Percentiles rank a stretch among this genome's conserved stretches.
Conservation (phyloP, 2,329 filamentous ascomycete species). For the Ploettnerulaceae sp. region DNA sequence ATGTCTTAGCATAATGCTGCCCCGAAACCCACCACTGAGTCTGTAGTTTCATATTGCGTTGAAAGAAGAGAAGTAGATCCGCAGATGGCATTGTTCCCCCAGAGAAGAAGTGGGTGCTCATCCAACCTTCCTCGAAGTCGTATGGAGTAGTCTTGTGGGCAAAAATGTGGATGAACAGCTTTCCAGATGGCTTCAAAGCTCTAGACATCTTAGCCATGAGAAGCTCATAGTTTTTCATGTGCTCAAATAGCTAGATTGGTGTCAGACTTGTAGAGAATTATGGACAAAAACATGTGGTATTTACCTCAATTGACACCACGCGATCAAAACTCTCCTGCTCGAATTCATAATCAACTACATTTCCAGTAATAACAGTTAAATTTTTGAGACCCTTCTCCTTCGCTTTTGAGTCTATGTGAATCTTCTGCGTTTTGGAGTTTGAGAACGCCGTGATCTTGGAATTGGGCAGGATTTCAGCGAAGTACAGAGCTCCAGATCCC, state of each 20-base stretch:
- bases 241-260: conserved; percentile 58
- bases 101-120: conserved; percentile 69
- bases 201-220: conserved; percentile 59
- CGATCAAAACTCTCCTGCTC: conserved; percentile 53
- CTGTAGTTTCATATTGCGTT: conserved; percentile 54
- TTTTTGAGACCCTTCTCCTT: conserved; percentile 52
- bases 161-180: conserved; percentile 67
- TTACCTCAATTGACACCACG: conserved; percentile 58
- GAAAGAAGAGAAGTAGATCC: conserved; percentile 63
- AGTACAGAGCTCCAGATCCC: conserved; percentile 61
- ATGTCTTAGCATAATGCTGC: conserved; percentile 63
- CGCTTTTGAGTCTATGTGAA: conserved; percentile 59
- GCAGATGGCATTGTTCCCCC: conserved; percentile 67
- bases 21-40: conserved; percentile 69
- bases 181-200: conserved; percentile 57
- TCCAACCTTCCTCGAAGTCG: conserved; percentile 68
- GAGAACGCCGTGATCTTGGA: conserved; percentile 62
- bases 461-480: conserved; percentile 59
- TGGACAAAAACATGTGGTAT: conserved; percentile 6
- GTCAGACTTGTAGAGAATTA: conserved; percentile 5
- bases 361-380: conserved; percentile 58
- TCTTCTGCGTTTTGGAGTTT: conserved; percentile 64
- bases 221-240: conserved; percentile 71
- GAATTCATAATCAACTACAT: conserved; percentile 64
- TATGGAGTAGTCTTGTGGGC: conserved; percentile 60